A percentile compares a stretch with the other conserved stretches of the same genome.
Evolutionary conservation across 2,329 filamentous ascomycete genomes (phyloP).

Genomic region (Penicillium sp.): DNA sequence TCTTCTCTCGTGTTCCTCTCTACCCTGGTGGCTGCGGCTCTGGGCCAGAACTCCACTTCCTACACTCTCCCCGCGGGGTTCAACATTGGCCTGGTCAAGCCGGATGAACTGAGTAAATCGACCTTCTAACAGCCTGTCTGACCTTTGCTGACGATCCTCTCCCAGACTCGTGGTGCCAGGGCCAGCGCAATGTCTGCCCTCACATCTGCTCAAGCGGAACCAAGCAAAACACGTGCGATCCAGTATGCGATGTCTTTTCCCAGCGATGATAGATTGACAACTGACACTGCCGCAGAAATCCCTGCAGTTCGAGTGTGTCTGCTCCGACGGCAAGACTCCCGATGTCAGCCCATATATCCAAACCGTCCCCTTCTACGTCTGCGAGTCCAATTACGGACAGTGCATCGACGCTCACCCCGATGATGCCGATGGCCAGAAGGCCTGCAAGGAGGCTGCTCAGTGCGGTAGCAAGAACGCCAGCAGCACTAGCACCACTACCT

Average conservation of each 20-base stretch:
- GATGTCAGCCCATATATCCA: conserved; percentile 60
- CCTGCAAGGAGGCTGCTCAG: conserved; percentile 53
- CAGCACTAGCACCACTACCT: conserved; percentile 27
- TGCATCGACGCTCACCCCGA: conserved; percentile 53
- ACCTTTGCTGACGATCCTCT: background rate
- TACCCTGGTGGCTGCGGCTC: conserved; percentile 51
- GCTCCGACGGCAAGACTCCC: conserved; percentile 59
- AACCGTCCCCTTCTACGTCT: conserved; percentile 66
- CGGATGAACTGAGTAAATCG: conserved; percentile 36
- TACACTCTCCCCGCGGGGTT: conserved; percentile 47
- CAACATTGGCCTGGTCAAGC: conserved; percentile 45
- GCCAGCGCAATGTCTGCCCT: conserved; percentile 64
- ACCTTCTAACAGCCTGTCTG: background rate
- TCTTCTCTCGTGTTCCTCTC: conserved; percentile 53
- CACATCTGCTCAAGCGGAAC: conserved; percentile 60
- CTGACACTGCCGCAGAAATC: conserved; percentile 29
- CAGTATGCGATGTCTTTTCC: conserved; percentile 46
- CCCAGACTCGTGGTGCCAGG: conserved; percentile 61
- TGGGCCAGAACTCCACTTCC: conserved; percentile 43
- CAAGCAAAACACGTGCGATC: conserved; percentile 59
- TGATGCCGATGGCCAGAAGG: conserved; percentile 49
- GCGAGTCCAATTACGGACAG: conserved; percentile 56
- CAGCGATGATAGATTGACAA: background rate
- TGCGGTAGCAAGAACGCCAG: conserved; percentile 59
- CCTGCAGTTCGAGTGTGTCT: conserved; percentile 62